Percentiles rank a stretch among this genome's conserved stretches.
These are phyloP conservation scores for Carex cristatella DNA, from an alignment of 176 grass and related monocot species.

Conservation along the genomic window DNA sequence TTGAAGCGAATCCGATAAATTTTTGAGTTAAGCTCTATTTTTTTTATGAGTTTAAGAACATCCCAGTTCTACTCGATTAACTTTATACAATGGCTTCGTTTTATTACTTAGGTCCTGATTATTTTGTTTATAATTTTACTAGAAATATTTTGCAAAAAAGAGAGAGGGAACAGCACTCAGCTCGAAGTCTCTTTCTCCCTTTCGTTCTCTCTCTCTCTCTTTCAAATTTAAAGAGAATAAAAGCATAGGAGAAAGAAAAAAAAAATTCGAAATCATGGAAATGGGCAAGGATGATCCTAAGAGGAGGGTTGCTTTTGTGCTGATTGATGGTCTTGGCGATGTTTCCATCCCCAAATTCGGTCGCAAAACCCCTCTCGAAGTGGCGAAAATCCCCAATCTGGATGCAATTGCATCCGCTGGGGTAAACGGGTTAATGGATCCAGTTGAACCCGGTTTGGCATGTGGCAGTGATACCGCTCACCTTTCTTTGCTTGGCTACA, in stretches of 20 bases:
- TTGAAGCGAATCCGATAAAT: too few relatives aligned
- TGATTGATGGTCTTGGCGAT: slow-evolving; percentile 84
- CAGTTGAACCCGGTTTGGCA: slow-evolving; percentile 73
- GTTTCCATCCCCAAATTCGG: slow-evolving; percentile 50
- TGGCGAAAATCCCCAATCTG: slow-evolving; percentile 35
- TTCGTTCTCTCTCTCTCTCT: not conserved
- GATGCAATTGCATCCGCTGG: slow-evolving; percentile 69
- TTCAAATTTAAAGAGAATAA: not conserved
- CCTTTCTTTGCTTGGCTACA: slow-evolving; percentile 81
- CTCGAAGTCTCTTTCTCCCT: too few relatives aligned
- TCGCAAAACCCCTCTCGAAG: slow-evolving; percentile 46
- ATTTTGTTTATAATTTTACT: too few relatives aligned
- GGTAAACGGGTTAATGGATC: slow-evolving; percentile 86
- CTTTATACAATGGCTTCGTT: too few relatives aligned
- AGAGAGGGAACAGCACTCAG: too few relatives aligned
- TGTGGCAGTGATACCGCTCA: slow-evolving; percentile 96
- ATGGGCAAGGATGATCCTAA: not conserved
- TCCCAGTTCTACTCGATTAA: too few relatives aligned
- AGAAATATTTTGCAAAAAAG: too few relatives aligned
- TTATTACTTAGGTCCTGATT: too few relatives aligned
- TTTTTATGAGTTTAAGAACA: too few relatives aligned
- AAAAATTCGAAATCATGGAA: not conserved
- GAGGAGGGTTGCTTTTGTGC: slow-evolving; percentile 58
- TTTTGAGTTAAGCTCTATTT: too few relatives aligned
- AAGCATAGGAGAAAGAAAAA: not conserved